Evolutionary conservation across 106 monocot species (phyloP).

Genomic region (Dioscorea alata): DNA sequence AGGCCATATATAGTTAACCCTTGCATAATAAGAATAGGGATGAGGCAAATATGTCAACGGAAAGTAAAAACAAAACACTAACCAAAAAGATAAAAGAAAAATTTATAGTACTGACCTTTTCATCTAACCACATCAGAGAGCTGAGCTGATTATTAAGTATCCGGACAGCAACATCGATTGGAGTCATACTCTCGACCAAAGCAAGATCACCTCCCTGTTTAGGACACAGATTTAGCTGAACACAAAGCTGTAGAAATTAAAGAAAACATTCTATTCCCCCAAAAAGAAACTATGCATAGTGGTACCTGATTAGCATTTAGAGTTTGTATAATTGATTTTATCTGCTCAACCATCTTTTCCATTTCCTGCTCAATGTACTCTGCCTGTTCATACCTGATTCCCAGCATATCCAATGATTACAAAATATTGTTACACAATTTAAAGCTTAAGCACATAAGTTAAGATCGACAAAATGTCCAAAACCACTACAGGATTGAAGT

Average conservation of each 20-base stretch:
- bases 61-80: not conserved
- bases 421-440: too few species aligned
- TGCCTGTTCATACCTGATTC: conserved; percentile 79
- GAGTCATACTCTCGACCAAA: conserved; percentile 59
- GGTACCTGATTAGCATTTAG: conserved; percentile 85
- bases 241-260: not conserved
- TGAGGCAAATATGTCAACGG: too few species aligned
- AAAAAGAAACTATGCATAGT: not conserved
- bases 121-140: conserved; percentile 91
- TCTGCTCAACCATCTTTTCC: conserved; percentile 88
- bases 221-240: not conserved
- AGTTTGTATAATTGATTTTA: conserved; percentile 79
- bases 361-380: conserved; percentile 78
- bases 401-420: not conserved
- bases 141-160: conserved; percentile 93
- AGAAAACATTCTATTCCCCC: not conserved
- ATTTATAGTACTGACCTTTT: conserved; percentile 52
- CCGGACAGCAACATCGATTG: conserved; percentile 83
- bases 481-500: too few species aligned
- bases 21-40: too few species aligned
- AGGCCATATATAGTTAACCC: too few species aligned
- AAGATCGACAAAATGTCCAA: too few species aligned
- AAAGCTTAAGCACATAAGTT: too few species aligned
- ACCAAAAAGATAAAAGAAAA: not conserved
- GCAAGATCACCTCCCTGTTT: conserved; percentile 68